Conservation (phyloP, 2,329 filamentous ascomycete species). For the Metarhizium album region DNA sequence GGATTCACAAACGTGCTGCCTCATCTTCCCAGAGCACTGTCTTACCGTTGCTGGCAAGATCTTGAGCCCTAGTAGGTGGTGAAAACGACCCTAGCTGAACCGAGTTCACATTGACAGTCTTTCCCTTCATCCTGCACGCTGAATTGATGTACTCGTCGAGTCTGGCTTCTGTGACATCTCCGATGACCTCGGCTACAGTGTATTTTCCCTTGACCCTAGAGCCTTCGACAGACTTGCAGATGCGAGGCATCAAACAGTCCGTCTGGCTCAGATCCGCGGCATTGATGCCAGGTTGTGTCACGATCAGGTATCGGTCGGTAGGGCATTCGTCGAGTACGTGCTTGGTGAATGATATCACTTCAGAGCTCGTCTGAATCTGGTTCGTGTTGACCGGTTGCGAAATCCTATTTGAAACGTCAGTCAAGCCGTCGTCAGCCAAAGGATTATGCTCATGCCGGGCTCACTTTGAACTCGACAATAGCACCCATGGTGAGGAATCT, state of each 20-base stretch:
- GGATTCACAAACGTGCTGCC: neutral
- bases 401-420: slow-evolving; percentile 18
- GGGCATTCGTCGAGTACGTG: slow-evolving; percentile 56
- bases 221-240: slow-evolving; percentile 31
- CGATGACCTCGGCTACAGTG: slow-evolving; percentile 48
- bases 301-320: slow-evolving; percentile 64
- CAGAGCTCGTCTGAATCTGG: slow-evolving; percentile 39
- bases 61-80: slow-evolving; percentile 28
- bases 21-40: slow-evolving; percentile 1
- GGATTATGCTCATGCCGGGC: slow-evolving; percentile 19
- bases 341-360: slow-evolving; percentile 32
- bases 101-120: slow-evolving; percentile 28
- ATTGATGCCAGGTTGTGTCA: slow-evolving; percentile 66
- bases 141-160: slow-evolving; percentile 33
- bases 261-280: slow-evolving; percentile 52
- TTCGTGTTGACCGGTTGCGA: slow-evolving; percentile 20
- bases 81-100: slow-evolving; percentile 31
- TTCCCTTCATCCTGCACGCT: slow-evolving; percentile 32
- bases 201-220: slow-evolving; percentile 28
- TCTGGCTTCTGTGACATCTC: slow-evolving; percentile 30
- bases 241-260: slow-evolving; percentile 41
- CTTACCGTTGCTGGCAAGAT: slow-evolving; percentile 38
- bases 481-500: slow-evolving; percentile 79
- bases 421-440: slow-evolving; percentile 1
- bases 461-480: slow-evolving; percentile 78